phyloP scores from a whole-genome alignment of 2,329 filamentous ascomycete species.

The Monosporascus sp. region DNA sequence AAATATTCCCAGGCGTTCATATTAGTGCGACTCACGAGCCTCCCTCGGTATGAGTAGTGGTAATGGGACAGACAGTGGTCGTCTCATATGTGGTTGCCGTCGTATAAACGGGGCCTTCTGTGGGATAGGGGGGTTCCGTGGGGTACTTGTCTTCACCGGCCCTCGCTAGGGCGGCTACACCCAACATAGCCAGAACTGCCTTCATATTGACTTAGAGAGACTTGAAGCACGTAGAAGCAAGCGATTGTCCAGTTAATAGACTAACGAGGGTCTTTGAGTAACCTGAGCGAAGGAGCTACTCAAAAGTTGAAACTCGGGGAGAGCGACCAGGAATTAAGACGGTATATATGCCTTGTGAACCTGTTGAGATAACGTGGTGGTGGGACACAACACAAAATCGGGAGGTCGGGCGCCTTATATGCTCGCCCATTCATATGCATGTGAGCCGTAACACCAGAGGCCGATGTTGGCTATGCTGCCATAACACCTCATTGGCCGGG shows the following conservation, averaged over 20 bases:
- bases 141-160: constrained; percentile 11
- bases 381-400: background rate
- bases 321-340: constrained; percentile 1
- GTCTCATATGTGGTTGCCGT: constrained; percentile 34
- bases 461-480: background rate
- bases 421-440: background rate
- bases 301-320: constrained; percentile 4
- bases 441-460: background rate
- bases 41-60: constrained; percentile 33
- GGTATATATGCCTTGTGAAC: background rate
- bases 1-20: background rate
- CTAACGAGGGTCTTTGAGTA: constrained; percentile 20
- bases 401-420: background rate
- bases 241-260: constrained; percentile 4
- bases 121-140: background rate
- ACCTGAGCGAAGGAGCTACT: constrained; percentile 29
- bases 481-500: background rate
- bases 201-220: constrained; percentile 20
- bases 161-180: constrained; percentile 20
- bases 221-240: background rate
- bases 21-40: constrained; percentile 32
- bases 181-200: constrained; percentile 18
- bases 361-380: background rate
- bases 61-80: constrained; percentile 41
- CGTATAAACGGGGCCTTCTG: constrained; percentile 3